Base-by-base conservation (phyloP, 2,329 filamentous ascomycete species). In the Calonectria fujianensis region DNA sequence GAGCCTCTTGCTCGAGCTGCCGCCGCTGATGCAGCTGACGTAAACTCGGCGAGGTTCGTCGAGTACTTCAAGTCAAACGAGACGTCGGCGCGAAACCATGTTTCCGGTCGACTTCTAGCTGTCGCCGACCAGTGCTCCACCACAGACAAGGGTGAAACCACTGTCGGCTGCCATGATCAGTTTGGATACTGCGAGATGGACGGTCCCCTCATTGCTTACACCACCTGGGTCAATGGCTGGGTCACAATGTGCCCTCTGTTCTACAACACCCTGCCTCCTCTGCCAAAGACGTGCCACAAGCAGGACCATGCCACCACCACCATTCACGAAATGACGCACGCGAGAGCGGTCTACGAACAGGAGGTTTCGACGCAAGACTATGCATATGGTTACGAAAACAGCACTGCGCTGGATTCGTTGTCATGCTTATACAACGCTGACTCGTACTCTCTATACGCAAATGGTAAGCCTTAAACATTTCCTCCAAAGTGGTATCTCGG, bases 21-120 rank as follows among this genome's bases (percentile, higher is more conserved):
- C 1, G 77, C 75, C 2, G 72, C 71, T 0, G 77, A 79, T 41
- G 77, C 77, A 0, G 65, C 77, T 0, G 35, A 79, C 1, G 27
- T 70, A 5, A 69, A 72, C 5, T 79, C 77, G 0, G 41, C 72
- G 1, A 70, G 75, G 32, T 79, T 79, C 13, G 72, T 79, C 1
- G 77, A 79, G 66, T 79, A 77, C 37, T 79, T 79, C 74, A 79
- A 79, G 24, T 79, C 77, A 2, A 79, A 79, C 54, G 74, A 79
- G 39, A 79, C 77, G 0, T 20, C 35, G 4, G 24, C 74, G 6
- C 72, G 77, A 3, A 37, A 79, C 13, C 77, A 73, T 14, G 77
- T 79, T 1, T 52, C 68, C 2, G 77, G 77, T 5, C 74, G 77
- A 18, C 75, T 79, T 2, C 31, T 77, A 4, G 75, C 77, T 7